Percentiles rank a stretch among this genome's conserved stretches.
These are phyloP conservation scores for Boletus tomentosulus DNA, from an alignment of 768 basidiomycete genomes.

Conservation along the genomic window DNA sequence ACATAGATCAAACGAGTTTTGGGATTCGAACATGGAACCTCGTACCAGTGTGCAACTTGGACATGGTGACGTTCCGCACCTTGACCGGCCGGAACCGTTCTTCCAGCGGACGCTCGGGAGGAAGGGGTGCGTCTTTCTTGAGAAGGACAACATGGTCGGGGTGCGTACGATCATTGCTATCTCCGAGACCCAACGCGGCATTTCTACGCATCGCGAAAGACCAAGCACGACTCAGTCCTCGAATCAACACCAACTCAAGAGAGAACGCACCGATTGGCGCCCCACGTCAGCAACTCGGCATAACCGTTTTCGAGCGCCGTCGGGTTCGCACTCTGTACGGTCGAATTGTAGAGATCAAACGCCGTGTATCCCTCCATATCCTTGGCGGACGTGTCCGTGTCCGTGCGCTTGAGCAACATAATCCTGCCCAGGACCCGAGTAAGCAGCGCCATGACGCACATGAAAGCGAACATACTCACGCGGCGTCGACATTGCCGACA, in stretches of 20 bases:
- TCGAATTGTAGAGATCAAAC: slow-evolving; percentile 91
- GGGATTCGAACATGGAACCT: background rate
- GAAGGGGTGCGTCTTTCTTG: slow-evolving; percentile 12
- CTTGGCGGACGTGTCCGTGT: slow-evolving; percentile 68
- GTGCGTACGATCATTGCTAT: slow-evolving; percentile 68
- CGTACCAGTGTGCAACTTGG: slow-evolving; percentile 82
- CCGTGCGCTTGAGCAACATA: slow-evolving; percentile 68
- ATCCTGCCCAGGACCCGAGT: slow-evolving; percentile 40
- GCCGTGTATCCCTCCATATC: slow-evolving; percentile 89
- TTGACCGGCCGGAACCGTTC: slow-evolving; percentile 59
- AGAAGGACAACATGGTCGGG: slow-evolving; percentile 71
- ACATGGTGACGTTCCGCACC: slow-evolving; percentile 72
- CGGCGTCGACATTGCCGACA: slow-evolving; percentile 66
- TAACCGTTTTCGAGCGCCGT: slow-evolving; percentile 29
- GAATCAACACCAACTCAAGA: background rate
- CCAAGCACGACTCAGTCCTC: background rate
- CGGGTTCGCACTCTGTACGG: slow-evolving; percentile 71
- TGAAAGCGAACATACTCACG: slow-evolving; percentile 39
- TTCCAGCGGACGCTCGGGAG: slow-evolving; percentile 26
- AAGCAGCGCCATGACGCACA: background rate
- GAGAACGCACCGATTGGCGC: slow-evolving; percentile 61
- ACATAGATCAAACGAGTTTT: background rate
- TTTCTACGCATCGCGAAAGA: slow-evolving; percentile 53
- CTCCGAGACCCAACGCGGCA: slow-evolving; percentile 81
- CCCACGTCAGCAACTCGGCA: slow-evolving; percentile 83